phyloP scores from a whole-genome alignment of 2,329 filamentous ascomycete genomes.

The Pochonia chlamydosporia region DNA sequence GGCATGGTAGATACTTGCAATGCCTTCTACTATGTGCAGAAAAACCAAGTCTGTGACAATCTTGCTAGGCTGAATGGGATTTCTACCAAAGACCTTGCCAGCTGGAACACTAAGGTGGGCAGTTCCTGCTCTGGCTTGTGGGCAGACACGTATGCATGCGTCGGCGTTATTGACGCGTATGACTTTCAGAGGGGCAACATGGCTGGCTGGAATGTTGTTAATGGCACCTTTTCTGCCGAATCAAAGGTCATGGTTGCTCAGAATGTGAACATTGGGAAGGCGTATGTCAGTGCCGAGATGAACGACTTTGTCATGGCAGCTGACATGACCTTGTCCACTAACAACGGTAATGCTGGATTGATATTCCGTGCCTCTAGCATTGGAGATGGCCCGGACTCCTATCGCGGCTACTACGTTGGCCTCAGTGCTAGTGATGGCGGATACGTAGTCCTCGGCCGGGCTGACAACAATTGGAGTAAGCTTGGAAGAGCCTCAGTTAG shows the following conservation, averaged over 20 bases:
- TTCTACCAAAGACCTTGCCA: background rate
- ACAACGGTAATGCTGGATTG: background rate
- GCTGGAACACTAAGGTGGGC: background rate
- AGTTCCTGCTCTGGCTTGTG: background rate
- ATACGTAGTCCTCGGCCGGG: background rate
- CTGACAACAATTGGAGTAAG: background rate
- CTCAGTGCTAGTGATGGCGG: background rate
- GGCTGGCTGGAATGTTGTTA: background rate
- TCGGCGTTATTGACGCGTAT: background rate
- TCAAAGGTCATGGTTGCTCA: background rate
- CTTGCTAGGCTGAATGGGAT: background rate
- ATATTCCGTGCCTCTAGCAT: background rate
- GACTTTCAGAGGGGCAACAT: background rate
- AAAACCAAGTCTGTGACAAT: too few relatives aligned
- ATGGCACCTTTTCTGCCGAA: background rate
- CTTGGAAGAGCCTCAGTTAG: background rate
- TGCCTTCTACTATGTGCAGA: too few relatives aligned
- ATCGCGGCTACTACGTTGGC: background rate
- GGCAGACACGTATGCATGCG: background rate
- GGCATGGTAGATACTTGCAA: too few relatives aligned
- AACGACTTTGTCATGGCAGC: background rate
- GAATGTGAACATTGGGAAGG: background rate
- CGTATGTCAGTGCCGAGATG: background rate
- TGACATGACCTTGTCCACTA: background rate
- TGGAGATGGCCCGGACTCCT: background rate